Conservation (phyloP, 2,329 filamentous ascomycete species). For the Xenosphaeropsis pyriputrescens region DNA sequence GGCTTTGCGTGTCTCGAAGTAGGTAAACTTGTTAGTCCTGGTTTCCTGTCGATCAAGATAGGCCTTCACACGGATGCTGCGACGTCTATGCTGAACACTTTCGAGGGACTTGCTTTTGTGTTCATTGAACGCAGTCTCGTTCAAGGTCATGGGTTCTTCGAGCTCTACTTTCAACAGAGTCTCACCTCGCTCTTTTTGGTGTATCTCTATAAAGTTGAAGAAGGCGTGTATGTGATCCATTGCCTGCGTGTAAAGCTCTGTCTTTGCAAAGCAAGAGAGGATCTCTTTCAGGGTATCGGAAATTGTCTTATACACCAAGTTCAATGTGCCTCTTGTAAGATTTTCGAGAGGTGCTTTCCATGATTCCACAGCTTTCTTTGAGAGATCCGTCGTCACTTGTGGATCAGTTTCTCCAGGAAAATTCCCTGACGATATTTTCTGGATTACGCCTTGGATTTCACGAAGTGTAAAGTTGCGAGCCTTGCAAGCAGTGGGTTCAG, state of each 20-base stretch:
- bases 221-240: conserved; percentile 20
- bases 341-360: conserved; percentile 39
- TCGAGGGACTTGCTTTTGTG: conserved; percentile 26
- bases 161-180: conserved; percentile 35
- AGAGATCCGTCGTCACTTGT: conserved; percentile 43
- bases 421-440: not conserved
- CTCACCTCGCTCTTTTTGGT: conserved; percentile 21
- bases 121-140: conserved; percentile 27
- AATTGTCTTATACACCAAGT: conserved; percentile 27
- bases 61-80: conserved; percentile 29
- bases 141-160: conserved; percentile 41
- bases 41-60: not conserved
- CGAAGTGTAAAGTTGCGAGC: too few species aligned
- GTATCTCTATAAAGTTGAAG: not conserved
- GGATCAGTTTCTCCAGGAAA: conserved; percentile 39
- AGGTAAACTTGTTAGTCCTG: conserved; percentile 1
- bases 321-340: conserved; percentile 27
- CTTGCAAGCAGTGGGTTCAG: too few species aligned
- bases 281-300: conserved; percentile 23
- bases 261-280: conserved; percentile 29
- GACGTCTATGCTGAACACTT: conserved; percentile 30
- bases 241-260: conserved; percentile 33
- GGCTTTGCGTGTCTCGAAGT: conserved; percentile 1
- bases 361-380: conserved; percentile 36
- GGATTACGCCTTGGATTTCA: too few species aligned